Conservation (phyloP, 257 asterid species). For the Solanum pimpinellifolium region DNA sequence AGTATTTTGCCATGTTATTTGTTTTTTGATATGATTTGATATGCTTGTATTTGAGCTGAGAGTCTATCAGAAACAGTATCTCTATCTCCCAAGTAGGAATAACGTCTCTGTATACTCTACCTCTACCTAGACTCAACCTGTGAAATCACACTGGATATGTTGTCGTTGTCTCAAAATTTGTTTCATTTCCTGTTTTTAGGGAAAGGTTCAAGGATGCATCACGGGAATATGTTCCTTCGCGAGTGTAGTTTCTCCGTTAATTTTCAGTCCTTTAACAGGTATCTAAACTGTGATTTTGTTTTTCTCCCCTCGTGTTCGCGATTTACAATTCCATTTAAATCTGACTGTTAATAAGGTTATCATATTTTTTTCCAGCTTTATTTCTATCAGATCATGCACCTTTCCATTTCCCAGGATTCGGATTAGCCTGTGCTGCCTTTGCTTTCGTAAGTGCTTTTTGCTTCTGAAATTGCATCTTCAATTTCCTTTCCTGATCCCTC, state of each 20-base stretch:
- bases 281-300: background rate
- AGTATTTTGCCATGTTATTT: background rate
- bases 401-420: conserved; percentile 83
- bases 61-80: background rate
- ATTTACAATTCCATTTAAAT: background rate
- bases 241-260: conserved; percentile 63
- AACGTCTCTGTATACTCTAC: background rate
- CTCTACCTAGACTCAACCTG: background rate
- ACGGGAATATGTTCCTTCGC: conserved; percentile 74
- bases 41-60: background rate
- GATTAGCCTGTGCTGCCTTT: background rate
- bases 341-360: background rate
- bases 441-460: conserved; percentile 35
- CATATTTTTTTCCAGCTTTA: conserved; percentile 28
- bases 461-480: conserved; percentile 27
- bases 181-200: conserved; percentile 20
- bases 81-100: background rate
- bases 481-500: background rate
- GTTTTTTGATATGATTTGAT: background rate
- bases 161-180: background rate
- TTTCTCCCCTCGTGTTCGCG: background rate
- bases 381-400: conserved; percentile 77
- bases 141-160: background rate
- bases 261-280: conserved; percentile 84
- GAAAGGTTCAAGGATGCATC: conserved; percentile 87